phyloP scores from a whole-genome alignment of 768 basidiomycete genomes.

The Lactifluus echinatus region DNA sequence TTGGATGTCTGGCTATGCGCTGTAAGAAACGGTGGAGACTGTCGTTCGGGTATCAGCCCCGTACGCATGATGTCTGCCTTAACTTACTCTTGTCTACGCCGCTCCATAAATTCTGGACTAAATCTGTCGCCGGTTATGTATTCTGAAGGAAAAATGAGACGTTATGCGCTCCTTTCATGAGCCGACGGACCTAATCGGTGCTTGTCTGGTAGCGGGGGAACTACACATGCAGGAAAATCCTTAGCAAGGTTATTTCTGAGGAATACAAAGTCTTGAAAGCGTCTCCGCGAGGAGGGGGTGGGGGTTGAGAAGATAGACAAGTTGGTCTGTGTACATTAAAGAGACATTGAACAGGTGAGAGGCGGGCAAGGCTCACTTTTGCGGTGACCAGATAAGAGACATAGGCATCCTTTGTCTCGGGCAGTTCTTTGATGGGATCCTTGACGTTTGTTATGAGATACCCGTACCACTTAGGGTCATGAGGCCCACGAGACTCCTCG shows the following conservation, averaged over 20 bases:
- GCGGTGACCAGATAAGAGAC: conserved; percentile 89
- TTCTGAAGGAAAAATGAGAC: conserved; percentile 40
- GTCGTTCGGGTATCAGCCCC: conserved; percentile 2
- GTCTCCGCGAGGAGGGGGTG: conserved; percentile 69
- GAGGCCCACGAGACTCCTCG: conserved; percentile 55
- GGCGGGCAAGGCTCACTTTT: conserved; percentile 45
- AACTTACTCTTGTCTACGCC: conserved; percentile 76
- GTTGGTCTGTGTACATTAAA: conserved; percentile 57
- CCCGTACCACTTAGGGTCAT: conserved; percentile 88
- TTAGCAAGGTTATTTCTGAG: conserved; percentile 78
- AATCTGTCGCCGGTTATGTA: conserved; percentile 98
- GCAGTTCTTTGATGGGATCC: conserved; percentile 92
- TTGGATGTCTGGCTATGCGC: conserved; percentile 88
- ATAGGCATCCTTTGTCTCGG: conserved; percentile 95
- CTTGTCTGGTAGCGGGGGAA: conserved; percentile 93
- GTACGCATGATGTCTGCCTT: conserved; percentile 3
- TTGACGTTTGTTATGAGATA: conserved; percentile 74
- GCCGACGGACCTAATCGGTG: conserved; percentile 76
- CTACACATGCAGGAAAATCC: conserved; percentile 97
- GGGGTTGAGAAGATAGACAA: conserved; percentile 74
- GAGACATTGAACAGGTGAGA: background rate
- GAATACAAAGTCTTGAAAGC: conserved; percentile 97
- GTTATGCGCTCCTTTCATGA: background rate
- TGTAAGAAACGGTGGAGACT: conserved; percentile 92
- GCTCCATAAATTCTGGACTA: conserved; percentile 95